A percentile compares a stretch with the other conserved stretches of the same genome.
Conservation (phyloP, 2,329 filamentous ascomycete genomes). For the Elsinoe arachidis region DNA sequence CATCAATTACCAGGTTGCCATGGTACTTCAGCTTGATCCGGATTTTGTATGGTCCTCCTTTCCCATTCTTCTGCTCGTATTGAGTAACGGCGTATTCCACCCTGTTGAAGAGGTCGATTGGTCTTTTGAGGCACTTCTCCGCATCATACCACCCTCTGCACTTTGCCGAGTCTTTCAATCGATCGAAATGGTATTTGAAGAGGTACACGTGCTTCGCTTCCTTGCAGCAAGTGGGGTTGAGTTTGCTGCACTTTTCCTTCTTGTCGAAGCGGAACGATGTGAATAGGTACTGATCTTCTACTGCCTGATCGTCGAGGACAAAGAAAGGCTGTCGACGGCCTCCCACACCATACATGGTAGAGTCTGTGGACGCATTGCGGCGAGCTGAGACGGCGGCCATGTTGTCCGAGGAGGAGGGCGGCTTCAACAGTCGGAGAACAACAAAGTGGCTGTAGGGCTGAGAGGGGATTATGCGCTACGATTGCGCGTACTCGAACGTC, state of each 20-base stretch:
- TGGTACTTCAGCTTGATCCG: constrained; percentile 45
- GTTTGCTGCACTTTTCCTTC: constrained; percentile 29
- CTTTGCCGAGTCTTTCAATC: constrained; percentile 55
- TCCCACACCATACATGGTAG: constrained; percentile 10
- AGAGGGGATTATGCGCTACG: background rate
- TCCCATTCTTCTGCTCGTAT: constrained; percentile 25
- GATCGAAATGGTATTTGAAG: constrained; percentile 65
- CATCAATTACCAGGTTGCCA: constrained; percentile 32
- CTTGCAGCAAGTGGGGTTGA: constrained; percentile 35
- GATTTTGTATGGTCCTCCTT: constrained; percentile 34
- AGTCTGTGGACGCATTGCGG: constrained; percentile 11
- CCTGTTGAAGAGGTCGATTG: constrained; percentile 23
- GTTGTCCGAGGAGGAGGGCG: background rate
- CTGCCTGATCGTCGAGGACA: constrained; percentile 14
- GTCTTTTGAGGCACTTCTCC: constrained; percentile 27
- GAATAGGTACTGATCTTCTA: constrained; percentile 41
- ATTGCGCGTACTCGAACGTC: background rate
- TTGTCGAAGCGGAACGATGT: constrained; percentile 66
- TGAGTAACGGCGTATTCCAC: constrained; percentile 26
- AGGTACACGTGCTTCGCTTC: constrained; percentile 62
- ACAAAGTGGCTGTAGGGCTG: background rate
- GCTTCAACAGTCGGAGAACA: background rate
- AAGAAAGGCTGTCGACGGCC: constrained; percentile 11
- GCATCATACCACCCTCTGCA: constrained; percentile 41
- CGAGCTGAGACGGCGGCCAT: constrained; percentile 10